Evolutionary conservation across 2,329 filamentous ascomycete species (phyloP).

Genomic region (Neonectria magnoliae): DNA sequence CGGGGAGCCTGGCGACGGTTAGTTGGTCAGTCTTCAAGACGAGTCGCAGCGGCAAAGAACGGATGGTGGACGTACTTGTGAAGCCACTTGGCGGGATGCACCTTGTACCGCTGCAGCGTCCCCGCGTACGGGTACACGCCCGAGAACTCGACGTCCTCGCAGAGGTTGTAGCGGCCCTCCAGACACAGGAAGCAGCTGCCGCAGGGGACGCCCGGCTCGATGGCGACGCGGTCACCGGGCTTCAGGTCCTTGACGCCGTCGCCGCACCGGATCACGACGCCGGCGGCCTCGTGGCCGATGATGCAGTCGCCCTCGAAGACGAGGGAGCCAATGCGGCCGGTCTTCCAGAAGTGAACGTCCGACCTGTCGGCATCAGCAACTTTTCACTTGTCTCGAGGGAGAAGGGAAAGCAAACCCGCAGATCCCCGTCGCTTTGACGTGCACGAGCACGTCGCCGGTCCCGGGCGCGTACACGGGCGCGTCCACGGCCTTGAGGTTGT

Average conservation of each 20-base stretch:
- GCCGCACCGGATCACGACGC: constrained; percentile 66
- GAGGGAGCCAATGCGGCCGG: constrained; percentile 70
- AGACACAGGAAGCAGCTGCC: constrained; percentile 67
- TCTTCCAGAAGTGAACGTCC: constrained; percentile 76
- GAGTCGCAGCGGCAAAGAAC: neutral
- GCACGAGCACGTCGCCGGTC: constrained; percentile 65
- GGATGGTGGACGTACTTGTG: constrained; percentile 54
- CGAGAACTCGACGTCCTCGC: constrained; percentile 68
- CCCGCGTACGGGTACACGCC: constrained; percentile 70
- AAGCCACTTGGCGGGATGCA: constrained; percentile 69
- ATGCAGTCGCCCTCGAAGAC: constrained; percentile 72
- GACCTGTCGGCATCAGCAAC: constrained; percentile 54
- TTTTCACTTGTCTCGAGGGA: too few species aligned
- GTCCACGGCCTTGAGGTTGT: constrained; percentile 65
- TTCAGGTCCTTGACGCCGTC: constrained; percentile 63
- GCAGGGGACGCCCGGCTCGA: constrained; percentile 75
- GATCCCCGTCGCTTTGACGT: constrained; percentile 71
- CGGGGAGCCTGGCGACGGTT: constrained; percentile 55
- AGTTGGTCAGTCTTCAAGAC: constrained; percentile 10
- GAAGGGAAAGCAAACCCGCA: constrained; percentile 59
- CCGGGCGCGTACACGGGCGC: constrained; percentile 65
- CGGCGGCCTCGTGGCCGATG: constrained; percentile 72
- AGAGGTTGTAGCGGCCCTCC: constrained; percentile 71
- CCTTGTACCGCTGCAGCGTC: constrained; percentile 69
- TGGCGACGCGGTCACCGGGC: constrained; percentile 69